phyloP scores from a whole-genome alignment of 2,329 filamentous ascomycete species.

The Microdochium trichocladiopsis region DNA sequence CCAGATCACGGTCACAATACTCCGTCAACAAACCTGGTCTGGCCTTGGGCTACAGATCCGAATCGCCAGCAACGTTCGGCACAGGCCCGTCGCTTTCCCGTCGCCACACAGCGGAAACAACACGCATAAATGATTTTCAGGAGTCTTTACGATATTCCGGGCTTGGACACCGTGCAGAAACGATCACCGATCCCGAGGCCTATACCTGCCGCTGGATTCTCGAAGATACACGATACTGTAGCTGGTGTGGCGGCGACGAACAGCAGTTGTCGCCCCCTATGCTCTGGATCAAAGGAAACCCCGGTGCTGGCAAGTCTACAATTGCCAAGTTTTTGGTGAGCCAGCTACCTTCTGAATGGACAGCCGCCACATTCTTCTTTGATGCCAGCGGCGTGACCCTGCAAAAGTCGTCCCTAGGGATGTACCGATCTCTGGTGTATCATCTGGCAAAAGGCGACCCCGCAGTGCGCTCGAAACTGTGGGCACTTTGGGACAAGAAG shows the following conservation, averaged over 20 bases:
- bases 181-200: not conserved
- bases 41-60: too few species aligned
- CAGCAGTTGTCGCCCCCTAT: not conserved
- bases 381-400: not conserved
- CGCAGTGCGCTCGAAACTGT: not conserved
- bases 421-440: not conserved
- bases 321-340: not conserved
- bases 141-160: not conserved
- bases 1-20: too few species aligned
- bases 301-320: not conserved
- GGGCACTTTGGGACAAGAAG: not conserved
- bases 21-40: too few species aligned
- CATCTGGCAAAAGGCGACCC: not conserved
- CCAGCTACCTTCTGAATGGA: not conserved
- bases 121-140: not conserved
- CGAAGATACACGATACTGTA: not conserved
- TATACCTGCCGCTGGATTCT: not conserved
- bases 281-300: not conserved
- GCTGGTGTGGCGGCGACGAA: not conserved
- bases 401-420: not conserved
- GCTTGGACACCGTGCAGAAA: not conserved
- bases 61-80: too few species aligned
- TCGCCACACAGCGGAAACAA: too few species aligned
- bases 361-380: not conserved
- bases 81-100: too few species aligned